These are phyloP conservation scores for Corynascus novoguineensis DNA, from an alignment of 495 filamentous ascomycete genomes.

Conservation along the genomic window DNA sequence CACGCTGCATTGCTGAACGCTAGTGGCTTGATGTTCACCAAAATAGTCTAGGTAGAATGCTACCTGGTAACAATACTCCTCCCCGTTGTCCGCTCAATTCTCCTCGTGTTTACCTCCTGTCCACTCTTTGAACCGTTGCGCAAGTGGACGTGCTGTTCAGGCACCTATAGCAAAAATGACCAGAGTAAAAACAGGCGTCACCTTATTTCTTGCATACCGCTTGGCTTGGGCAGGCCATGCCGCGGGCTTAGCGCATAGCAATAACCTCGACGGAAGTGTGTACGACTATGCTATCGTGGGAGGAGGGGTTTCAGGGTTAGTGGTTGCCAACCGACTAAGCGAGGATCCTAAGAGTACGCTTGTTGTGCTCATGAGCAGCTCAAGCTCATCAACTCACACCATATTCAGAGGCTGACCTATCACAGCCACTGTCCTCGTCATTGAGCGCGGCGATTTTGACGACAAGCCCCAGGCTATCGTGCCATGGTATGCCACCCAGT, in stretches of 20 bases:
- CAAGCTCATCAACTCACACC: not conserved
- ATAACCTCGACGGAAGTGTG: constrained; percentile 5
- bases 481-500: constrained; percentile 19
- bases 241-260: not conserved
- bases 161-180: too few species aligned
- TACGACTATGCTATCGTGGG: constrained; percentile 38
- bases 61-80: not conserved
- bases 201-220: not conserved
- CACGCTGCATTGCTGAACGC: not conserved
- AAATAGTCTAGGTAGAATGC: not conserved
- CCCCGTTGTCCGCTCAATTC: too few species aligned
- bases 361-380: constrained; percentile 2
- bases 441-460: constrained; percentile 37
- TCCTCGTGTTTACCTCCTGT: too few species aligned
- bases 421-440: constrained; percentile 39
- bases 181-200: too few species aligned
- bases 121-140: too few species aligned
- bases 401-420: not conserved
- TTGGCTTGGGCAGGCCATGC: not conserved
- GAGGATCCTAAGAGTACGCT: constrained; percentile 31
- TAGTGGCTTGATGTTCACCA: not conserved
- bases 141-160: too few species aligned
- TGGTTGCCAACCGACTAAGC: constrained; percentile 42
- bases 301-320: constrained; percentile 41
- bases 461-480: constrained; percentile 26